These are phyloP conservation scores for Thinopyrum obtusiflorum DNA, from an alignment of 202 grass and related monocot species.

Conservation along the genomic window DNA sequence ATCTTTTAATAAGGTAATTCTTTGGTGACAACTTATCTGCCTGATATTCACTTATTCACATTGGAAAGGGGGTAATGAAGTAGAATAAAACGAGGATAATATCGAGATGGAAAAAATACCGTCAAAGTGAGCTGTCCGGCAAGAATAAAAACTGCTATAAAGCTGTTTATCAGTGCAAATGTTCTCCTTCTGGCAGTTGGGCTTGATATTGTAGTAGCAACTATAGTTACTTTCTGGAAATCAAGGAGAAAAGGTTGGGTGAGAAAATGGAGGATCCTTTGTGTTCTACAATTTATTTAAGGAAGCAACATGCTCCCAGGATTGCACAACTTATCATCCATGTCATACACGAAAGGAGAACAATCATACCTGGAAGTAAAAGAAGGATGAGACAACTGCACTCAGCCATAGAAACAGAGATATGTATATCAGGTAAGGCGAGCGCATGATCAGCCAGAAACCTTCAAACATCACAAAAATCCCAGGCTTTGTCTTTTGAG, in stretches of 20 bases:
- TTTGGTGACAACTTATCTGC: neutral
- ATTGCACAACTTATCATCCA: neutral
- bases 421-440: slow-evolving; percentile 68
- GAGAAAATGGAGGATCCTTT: neutral
- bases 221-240: slow-evolving; percentile 92
- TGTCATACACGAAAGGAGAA: slow-evolving; percentile 10
- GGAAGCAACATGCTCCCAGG: neutral
- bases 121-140: slow-evolving; percentile 89
- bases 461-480: slow-evolving; percentile 89
- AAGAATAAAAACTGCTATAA: slow-evolving; percentile 97
- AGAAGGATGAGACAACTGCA: slow-evolving; percentile 82
- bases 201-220: slow-evolving; percentile 75
- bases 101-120: slow-evolving; percentile 41
- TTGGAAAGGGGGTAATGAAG: neutral
- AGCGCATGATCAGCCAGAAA: slow-evolving; percentile 70
- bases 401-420: slow-evolving; percentile 81
- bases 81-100: slow-evolving; percentile 10
- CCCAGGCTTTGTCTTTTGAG: slow-evolving; percentile 47
- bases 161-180: slow-evolving; percentile 94
- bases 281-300: neutral
- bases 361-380: slow-evolving; percentile 80
- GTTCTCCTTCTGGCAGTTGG: slow-evolving; percentile 76
- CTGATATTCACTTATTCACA: neutral
- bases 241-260: neutral
- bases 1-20: neutral